Evolutionary conservation across 345 rosid genomes (phyloP).

Genomic region (Rhodamnia argentea): DNA sequence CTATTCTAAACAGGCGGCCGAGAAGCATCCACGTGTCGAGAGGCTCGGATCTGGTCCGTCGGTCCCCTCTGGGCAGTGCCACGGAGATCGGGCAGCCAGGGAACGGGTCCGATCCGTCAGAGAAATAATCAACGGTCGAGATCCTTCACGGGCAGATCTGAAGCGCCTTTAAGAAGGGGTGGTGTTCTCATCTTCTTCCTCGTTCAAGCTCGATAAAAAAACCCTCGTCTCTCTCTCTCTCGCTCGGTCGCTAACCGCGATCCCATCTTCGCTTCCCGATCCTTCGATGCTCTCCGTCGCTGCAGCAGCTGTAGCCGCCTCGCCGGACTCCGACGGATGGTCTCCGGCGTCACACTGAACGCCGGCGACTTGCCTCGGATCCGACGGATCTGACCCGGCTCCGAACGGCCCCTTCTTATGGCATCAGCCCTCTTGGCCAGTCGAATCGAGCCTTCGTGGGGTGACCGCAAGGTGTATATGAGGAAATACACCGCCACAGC

Average conservation of each 20-base stretch:
- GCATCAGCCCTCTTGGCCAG: slow-evolving; percentile 28
- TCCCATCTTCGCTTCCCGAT: background rate
- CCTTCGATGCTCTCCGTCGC: background rate
- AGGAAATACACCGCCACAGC: slow-evolving; percentile 14
- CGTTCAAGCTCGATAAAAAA: slow-evolving; percentile 4
- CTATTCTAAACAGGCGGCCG: background rate
- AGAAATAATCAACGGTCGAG: slow-evolving; percentile 11
- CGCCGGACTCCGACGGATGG: background rate
- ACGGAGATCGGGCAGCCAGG: slow-evolving; percentile 3
- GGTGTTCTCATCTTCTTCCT: background rate
- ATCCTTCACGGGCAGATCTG: slow-evolving; percentile 29
- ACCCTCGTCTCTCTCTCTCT: background rate
- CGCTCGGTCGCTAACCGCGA: background rate
- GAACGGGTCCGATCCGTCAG: slow-evolving; percentile 12
- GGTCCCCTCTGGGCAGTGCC: background rate
- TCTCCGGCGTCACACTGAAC: background rate
- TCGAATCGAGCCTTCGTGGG: slow-evolving; percentile 29
- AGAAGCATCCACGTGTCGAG: background rate
- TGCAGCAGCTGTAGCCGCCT: background rate
- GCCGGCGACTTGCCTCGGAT: slow-evolving; percentile 7
- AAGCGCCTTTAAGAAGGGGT: slow-evolving; percentile 25
- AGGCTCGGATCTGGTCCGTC: slow-evolving; percentile 1
- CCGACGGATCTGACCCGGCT: background rate
- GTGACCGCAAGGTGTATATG: slow-evolving; percentile 22
- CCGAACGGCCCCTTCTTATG: slow-evolving; percentile 7